Percentiles rank a stretch among this genome's conserved stretches.
phyloP scores from a whole-genome alignment of 495 filamentous ascomycete genomes.

The Paragyromitra xinjiangensis region DNA sequence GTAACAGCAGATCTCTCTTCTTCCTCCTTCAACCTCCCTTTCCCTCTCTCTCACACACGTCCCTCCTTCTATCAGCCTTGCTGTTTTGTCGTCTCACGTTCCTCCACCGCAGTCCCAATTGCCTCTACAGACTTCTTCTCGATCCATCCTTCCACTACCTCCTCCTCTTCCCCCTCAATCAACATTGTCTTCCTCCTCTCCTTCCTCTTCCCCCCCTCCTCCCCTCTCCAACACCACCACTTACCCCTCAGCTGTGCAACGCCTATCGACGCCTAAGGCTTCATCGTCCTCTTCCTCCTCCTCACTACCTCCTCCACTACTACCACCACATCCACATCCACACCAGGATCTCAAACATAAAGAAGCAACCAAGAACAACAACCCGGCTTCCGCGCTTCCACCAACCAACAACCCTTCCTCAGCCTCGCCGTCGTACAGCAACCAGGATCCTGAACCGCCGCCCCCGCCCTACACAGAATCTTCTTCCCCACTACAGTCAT shows the following conservation, averaged over 20 bases:
- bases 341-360: slow-evolving; percentile 1
- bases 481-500: slow-evolving; percentile 87
- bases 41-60: not conserved
- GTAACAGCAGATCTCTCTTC: not conserved
- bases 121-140: slow-evolving; percentile 26
- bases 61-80: not conserved
- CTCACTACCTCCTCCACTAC: not conserved
- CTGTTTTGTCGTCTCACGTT: slow-evolving; percentile 46
- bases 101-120: slow-evolving; percentile 44
- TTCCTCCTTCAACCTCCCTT: not conserved
- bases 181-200: slow-evolving; percentile 4
- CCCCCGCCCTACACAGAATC: slow-evolving; percentile 97
- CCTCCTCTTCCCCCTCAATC: slow-evolving; percentile 11
- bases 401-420: slow-evolving; percentile 36
- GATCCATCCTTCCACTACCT: not conserved
- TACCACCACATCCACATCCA: not conserved
- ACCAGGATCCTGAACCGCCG: slow-evolving; percentile 62
- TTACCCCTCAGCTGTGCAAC: slow-evolving; percentile 29
- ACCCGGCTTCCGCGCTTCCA: slow-evolving; percentile 21
- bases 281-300: not conserved
- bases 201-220: not conserved
- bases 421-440: slow-evolving; percentile 55
- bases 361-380: slow-evolving; percentile 8
- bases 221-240: slow-evolving; percentile 5
- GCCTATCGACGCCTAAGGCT: not conserved